Percentiles rank a stretch among this genome's conserved stretches.
These are phyloP conservation scores for Xylaria sp. DNA, from an alignment of 2,329 filamentous ascomycete species.

Conservation along the genomic window DNA sequence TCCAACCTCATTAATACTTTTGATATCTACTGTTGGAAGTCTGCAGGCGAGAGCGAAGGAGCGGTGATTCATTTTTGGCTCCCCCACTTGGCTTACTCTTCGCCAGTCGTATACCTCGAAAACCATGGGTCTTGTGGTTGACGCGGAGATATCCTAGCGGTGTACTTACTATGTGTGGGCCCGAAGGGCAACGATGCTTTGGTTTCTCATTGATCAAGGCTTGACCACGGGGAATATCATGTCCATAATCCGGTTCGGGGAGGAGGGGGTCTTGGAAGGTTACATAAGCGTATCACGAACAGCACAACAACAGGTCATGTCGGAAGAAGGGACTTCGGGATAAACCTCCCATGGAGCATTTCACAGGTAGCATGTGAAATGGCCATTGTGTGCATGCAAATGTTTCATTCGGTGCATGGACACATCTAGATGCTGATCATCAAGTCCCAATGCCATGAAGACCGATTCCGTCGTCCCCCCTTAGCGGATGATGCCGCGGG, in stretches of 20 bases:
- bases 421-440: conserved; percentile 38
- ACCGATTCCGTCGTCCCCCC: conserved; percentile 21
- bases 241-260: background rate
- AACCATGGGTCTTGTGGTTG: conserved; percentile 72
- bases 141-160: conserved; percentile 90
- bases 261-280: conserved; percentile 2
- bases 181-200: background rate
- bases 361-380: conserved; percentile 69
- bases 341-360: conserved; percentile 75
- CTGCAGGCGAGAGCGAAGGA: conserved; percentile 74
- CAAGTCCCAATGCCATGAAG: conserved; percentile 26
- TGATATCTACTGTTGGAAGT: conserved; percentile 67
- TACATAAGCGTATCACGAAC: conserved; percentile 13
- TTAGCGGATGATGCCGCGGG: conserved; percentile 18
- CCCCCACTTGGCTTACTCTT: conserved; percentile 65
- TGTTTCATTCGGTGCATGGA: conserved; percentile 43
- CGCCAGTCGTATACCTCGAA: conserved; percentile 94
- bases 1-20: conserved; percentile 65
- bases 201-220: background rate
- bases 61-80: conserved; percentile 51
- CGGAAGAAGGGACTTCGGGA: conserved; percentile 63
- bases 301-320: conserved; percentile 13
- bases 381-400: conserved; percentile 67
- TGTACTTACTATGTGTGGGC: background rate
- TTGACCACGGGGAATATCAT: background rate